Evolutionary conservation across 768 basidiomycete genomes (phyloP), one percentile per base, ranked within the genome.

Genomic region (Agrocybe chaxingu): DNA sequence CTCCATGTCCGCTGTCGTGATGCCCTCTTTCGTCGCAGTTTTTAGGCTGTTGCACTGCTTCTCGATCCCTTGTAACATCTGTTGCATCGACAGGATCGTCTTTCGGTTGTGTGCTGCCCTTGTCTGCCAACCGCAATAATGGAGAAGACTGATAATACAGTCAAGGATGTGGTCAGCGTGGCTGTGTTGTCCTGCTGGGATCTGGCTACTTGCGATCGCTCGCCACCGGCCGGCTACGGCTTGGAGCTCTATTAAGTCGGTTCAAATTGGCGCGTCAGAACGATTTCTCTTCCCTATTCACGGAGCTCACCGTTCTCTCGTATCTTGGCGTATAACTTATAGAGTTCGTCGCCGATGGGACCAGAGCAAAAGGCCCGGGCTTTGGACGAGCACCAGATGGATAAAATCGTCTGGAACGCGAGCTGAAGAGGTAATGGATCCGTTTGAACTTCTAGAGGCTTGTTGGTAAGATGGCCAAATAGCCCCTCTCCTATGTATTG

Each of bases 361-460:
- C 46, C 54, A 6, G 31, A 33, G 12, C 37, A 44, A 32, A 57
- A 55, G 0, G 42, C 16, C 13, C 50, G 46, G 7, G 47, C 38
- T 13, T 49, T 48, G 4, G 18, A 9, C 34, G 32, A 18, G 24
- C 55, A 58, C 52, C 55, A 55, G 3, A 18, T 47, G 10, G 53
- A 32, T 8, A 60, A 39, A 12, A 59, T 32, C 8, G 52, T 37
- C 40, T 61, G 63, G 18, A 59, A 19, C 12, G 60, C 61, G 7
- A 62, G 52, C 47, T 62, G 62, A 24, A 63, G 50, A 4, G 59
- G 62, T 30, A 64, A 42, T 1, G 57, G 59, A 39, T 62, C 58
- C 29, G 24, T 41, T 10, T 55, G 57, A 8, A 62, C 32, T 8
- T 45, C 31, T 33, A 11, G 42, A 11, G 54, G 50, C 18, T 53